phyloP scores from a whole-genome alignment of 139 green algal genomes.

The Volvox reticuliferus region DNA sequence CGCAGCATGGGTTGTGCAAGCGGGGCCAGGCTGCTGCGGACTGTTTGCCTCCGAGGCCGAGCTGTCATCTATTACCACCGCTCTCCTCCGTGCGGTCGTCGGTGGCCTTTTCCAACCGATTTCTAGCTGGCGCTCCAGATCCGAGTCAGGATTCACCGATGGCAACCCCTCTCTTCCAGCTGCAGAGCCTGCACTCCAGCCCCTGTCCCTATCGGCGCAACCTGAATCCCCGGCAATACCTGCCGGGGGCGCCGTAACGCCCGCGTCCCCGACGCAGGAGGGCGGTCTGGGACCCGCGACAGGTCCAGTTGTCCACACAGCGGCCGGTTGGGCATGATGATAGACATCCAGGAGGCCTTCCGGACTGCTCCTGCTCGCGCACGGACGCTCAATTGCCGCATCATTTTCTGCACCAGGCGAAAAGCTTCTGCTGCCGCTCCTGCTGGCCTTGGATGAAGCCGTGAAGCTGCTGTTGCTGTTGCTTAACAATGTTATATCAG shows the following conservation, averaged over 20 bases:
- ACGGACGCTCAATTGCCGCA: neutral
- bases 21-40: neutral
- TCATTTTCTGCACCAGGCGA: too few species aligned
- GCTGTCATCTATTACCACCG: neutral
- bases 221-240: too few species aligned
- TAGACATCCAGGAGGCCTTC: neutral
- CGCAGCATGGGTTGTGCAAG: neutral
- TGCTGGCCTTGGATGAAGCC: too few species aligned
- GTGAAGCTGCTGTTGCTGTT: neutral
- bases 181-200: neutral
- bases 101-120: neutral
- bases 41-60: neutral
- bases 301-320: neutral
- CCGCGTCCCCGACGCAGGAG: too few species aligned
- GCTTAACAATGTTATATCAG: neutral
- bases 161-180: neutral
- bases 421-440: neutral
- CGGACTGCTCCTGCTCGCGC: neutral
- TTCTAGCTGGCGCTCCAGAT: neutral
- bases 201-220: neutral
- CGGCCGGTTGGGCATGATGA: neutral
- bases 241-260: too few species aligned
- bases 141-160: neutral
- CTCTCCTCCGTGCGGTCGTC: neutral
- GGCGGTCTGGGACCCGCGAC: neutral